Conservation (phyloP, 2,329 filamentous ascomycete species). For the Acarospora socialis region DNA sequence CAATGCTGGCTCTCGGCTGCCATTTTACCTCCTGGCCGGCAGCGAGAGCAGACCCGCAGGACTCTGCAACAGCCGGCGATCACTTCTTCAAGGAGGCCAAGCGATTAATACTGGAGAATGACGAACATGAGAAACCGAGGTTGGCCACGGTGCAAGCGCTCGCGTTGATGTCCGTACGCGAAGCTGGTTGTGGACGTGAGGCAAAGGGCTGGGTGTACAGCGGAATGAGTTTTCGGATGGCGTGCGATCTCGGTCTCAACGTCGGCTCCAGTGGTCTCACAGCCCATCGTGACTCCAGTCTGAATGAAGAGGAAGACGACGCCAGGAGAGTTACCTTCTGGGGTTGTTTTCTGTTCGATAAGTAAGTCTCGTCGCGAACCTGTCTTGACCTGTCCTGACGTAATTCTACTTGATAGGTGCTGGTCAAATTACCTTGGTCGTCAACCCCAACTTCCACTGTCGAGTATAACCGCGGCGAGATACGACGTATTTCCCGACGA, state of each 20-base stretch:
- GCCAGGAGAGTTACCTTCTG: constrained; percentile 86
- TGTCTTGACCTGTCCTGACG: constrained; percentile 6
- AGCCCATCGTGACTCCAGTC: constrained; percentile 38
- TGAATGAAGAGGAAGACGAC: constrained; percentile 75
- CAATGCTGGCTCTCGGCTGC: constrained; percentile 82
- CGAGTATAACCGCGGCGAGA: constrained; percentile 70
- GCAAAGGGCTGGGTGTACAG: constrained; percentile 97
- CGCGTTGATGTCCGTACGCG: constrained; percentile 87
- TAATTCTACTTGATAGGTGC: constrained; percentile 36
- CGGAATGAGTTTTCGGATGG: constrained; percentile 97
- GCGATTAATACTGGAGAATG: constrained; percentile 72
- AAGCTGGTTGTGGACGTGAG: constrained; percentile 86
- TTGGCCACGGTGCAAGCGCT: constrained; percentile 86
- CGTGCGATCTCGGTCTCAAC: constrained; percentile 86
- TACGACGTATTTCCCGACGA: constrained; percentile 84
- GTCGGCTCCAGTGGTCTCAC: constrained; percentile 59
- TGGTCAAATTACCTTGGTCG: constrained; percentile 96
- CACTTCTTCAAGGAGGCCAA: constrained; percentile 95
- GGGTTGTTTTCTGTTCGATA: constrained; percentile 97
- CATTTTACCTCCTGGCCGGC: constrained; percentile 73
- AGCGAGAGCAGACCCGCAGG: constrained; percentile 55
- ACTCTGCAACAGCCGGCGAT: constrained; percentile 78
- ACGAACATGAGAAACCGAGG: constrained; percentile 80
- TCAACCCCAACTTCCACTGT: constrained; percentile 68
- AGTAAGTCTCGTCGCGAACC: constrained; percentile 32